phyloP scores from a whole-genome alignment of 768 basidiomycete species.

The Kwoniella dejecticola region DNA sequence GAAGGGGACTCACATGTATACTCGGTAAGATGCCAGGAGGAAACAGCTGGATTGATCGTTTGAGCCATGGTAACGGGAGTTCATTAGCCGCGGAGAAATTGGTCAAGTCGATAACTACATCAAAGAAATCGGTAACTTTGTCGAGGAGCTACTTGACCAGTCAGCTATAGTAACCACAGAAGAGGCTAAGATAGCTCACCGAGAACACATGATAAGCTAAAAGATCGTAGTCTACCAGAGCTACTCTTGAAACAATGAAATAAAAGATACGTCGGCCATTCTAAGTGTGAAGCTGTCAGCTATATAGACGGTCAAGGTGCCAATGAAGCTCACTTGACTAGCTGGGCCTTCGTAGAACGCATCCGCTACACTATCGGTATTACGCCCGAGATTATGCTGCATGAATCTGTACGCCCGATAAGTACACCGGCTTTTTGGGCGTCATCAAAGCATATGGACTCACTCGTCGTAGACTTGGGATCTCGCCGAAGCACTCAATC shows the following conservation, averaged over 20 bases:
- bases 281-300: constrained; percentile 7
- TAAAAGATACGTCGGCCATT: constrained; percentile 49
- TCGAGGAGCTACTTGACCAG: constrained; percentile 29
- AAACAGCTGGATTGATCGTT: constrained; percentile 35
- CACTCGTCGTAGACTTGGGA: constrained; percentile 46
- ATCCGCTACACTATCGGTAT: constrained; percentile 30
- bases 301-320: neutral
- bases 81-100: constrained; percentile 40
- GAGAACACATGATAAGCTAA: constrained; percentile 44
- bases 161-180: constrained; percentile 3
- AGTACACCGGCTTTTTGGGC: neutral
- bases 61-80: constrained; percentile 40
- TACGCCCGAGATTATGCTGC: constrained; percentile 41
- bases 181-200: constrained; percentile 15
- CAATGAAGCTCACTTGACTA: constrained; percentile 36
- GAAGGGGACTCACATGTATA: constrained; percentile 29
- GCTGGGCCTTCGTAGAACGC: constrained; percentile 50
- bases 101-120: constrained; percentile 46
- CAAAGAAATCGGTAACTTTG: constrained; percentile 42
- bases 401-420: constrained; percentile 32
- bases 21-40: constrained; percentile 35
- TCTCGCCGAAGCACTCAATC: constrained; percentile 28
- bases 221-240: constrained; percentile 43
- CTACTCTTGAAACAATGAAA: constrained; percentile 36
- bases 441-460: constrained; percentile 12